Percentiles rank a stretch among this genome's conserved stretches.
Conservation (phyloP, 2,329 filamentous ascomycete species). For the Fusarium sp. region DNA sequence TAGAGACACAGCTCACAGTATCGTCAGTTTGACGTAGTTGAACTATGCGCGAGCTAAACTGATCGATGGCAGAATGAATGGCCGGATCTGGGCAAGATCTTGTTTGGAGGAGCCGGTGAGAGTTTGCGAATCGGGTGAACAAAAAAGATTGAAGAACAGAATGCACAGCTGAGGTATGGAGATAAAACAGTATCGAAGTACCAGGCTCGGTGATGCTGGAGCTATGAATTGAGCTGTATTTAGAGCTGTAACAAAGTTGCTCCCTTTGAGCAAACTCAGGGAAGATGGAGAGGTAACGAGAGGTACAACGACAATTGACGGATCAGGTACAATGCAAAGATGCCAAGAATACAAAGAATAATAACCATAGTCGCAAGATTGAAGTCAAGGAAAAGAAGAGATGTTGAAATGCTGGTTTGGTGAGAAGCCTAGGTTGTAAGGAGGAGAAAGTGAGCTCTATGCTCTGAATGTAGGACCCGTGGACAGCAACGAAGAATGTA, state of each 20-base stretch:
- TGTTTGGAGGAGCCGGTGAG: constrained; percentile 9
- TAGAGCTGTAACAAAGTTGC: constrained; percentile 18
- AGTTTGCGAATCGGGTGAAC: constrained; percentile 13
- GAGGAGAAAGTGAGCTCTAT: constrained; percentile 34
- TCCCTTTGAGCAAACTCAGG: constrained; percentile 15
- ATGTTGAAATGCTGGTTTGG: constrained; percentile 3
- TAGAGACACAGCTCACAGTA: background rate
- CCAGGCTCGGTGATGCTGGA: constrained; percentile 1
- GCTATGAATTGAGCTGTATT: constrained; percentile 13
- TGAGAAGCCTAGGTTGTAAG: constrained; percentile 27
- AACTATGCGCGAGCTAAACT: constrained; percentile 15
- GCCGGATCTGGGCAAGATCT: constrained; percentile 28
- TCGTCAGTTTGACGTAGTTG: constrained; percentile 20
- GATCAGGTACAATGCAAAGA: constrained; percentile 34
- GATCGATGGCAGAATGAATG: constrained; percentile 18
- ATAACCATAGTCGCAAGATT: constrained; percentile 36
- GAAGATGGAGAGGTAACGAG: constrained; percentile 34
- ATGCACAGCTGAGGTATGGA: constrained; percentile 5
- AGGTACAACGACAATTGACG: constrained; percentile 35
- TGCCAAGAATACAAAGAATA: constrained; percentile 38
- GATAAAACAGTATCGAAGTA: constrained; percentile 4
- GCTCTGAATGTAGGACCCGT: constrained; percentile 1
- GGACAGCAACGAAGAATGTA: background rate
- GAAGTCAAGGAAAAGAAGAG: constrained; percentile 8
- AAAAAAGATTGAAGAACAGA: constrained; percentile 10